Conservation (phyloP, 495 filamentous ascomycete species). For the Astrocystis sublimbata region DNA sequence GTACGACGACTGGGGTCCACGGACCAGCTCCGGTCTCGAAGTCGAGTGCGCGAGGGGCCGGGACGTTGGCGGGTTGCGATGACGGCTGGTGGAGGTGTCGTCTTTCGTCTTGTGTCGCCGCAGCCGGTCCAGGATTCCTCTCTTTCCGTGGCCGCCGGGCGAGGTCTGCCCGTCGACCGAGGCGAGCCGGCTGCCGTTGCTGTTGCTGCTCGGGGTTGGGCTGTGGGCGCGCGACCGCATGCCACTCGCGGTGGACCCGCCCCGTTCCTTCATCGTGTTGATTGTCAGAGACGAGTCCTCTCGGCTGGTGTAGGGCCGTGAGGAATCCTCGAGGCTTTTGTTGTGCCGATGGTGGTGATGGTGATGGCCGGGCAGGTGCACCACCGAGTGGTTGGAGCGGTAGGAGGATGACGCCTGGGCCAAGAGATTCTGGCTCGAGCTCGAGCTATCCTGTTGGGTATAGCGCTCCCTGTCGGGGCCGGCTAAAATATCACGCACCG, state of each 20-base stretch:
- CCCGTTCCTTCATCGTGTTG: slow-evolving; percentile 47
- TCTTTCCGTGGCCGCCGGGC: slow-evolving; percentile 60
- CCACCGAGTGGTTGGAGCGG: slow-evolving; percentile 53
- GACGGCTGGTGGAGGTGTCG: slow-evolving; percentile 44
- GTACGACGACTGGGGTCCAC: slow-evolving; percentile 40
- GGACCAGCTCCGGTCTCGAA: slow-evolving; percentile 54
- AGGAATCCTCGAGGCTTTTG: slow-evolving; percentile 70
- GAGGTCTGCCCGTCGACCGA: slow-evolving; percentile 58
- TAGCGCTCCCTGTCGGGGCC: slow-evolving; percentile 70
- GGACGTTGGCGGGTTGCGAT: slow-evolving; percentile 57
- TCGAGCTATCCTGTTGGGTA: slow-evolving; percentile 31
- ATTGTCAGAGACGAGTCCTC: slow-evolving; percentile 65
- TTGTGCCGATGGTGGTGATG: slow-evolving; percentile 78
- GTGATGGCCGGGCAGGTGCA: slow-evolving; percentile 62
- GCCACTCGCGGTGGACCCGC: slow-evolving; percentile 42
- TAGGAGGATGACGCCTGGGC: slow-evolving; percentile 51
- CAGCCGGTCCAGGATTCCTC: slow-evolving; percentile 66
- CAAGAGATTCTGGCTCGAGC: slow-evolving; percentile 14
- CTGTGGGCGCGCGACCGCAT: slow-evolving; percentile 64
- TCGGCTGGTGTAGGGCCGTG: slow-evolving; percentile 64
- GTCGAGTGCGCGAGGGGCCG: slow-evolving; percentile 53
- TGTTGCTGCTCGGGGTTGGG: slow-evolving; percentile 70
- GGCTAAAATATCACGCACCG: slow-evolving; percentile 70
- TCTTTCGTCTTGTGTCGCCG: slow-evolving; percentile 62
- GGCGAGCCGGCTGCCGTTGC: slow-evolving; percentile 51